Base-by-base conservation (phyloP, 73 alveolate genomes). In the Stentor coeruleus region DNA sequence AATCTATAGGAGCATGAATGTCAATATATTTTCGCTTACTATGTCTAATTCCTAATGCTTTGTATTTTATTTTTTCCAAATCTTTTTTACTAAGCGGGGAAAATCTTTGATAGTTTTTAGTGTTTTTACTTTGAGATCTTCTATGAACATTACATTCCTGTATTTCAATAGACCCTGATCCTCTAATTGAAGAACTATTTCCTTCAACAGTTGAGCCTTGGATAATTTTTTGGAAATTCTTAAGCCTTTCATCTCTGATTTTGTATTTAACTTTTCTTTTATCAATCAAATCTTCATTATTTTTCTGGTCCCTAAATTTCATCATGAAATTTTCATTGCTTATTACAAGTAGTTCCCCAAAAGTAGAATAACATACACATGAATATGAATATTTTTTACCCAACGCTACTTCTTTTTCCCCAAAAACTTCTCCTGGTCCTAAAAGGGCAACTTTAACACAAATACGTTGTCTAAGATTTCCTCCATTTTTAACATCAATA, bases 371-470 rank as follows among this genome's bases (percentile, higher is more conserved):
- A 2, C 79, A 66, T 26, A 20, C 14, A 31, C 79, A 66, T 20
- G 49, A 28, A 37, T 28, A 14, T 20, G 37, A 11, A 20, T 15
- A 0, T 20, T 37, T 20, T 2, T 20, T 1, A 40, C 33, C 33
- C n/a, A 20, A 20, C 42, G 15, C 14, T 20, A 66, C 79, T 66
- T 66, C 79, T 66, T 66, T 31, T 1, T 66, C 79, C 40, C 79
- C 79, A 33, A 66, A 26, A 20, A 66, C 37, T 66, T 66, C 79
- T 3, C 85, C 79, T 15, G 35, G 31, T 39, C 31, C 28, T 77
- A 35, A 79, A 82, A 87, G 81, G 73, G 58, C 85, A 66, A 66
- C 33, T 33, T 66, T 66, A 11, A 26, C 37, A 0, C 79, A 20
- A 20, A 20, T 57, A 31, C 28, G 35, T n/a, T 57, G 35, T 57